Percentiles rank a stretch among this genome's conserved stretches.
Evolutionary conservation across 2,329 filamentous ascomycete genomes (phyloP).

Genomic region (Dactylellina sp.): DNA sequence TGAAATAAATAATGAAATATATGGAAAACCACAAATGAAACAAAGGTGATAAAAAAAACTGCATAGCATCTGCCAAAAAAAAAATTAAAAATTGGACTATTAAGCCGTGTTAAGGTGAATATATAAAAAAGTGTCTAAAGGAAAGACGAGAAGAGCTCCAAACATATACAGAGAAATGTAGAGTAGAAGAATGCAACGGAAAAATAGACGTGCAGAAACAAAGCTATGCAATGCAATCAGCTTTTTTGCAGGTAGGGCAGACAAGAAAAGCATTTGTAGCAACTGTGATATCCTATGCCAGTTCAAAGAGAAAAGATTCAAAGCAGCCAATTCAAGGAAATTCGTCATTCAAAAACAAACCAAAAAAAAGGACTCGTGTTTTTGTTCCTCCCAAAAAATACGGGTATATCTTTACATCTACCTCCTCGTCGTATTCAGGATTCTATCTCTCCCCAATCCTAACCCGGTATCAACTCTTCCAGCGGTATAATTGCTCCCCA

Average conservation of each 20-base stretch:
- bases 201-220: background rate
- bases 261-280: background rate
- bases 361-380: slow-evolving; percentile 25
- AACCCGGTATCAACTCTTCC: slow-evolving; percentile 43
- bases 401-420: too few species aligned
- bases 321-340: slow-evolving; percentile 27
- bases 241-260: background rate
- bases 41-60: background rate
- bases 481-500: slow-evolving; percentile 40
- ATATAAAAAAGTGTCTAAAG: background rate
- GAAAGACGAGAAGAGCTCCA: slow-evolving; percentile 1
- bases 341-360: slow-evolving; percentile 43
- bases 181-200: slow-evolving; percentile 7
- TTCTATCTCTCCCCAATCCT: slow-evolving; percentile 39
- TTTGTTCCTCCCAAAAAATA: background rate
- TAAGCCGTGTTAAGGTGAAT: background rate
- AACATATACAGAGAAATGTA: slow-evolving; percentile 21
- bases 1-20: slow-evolving; percentile 2
- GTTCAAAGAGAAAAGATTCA: background rate
- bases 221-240: background rate
- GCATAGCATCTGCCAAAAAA: background rate
- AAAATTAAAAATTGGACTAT: background rate
- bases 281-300: slow-evolving; percentile 24
- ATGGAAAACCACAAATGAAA: background rate
- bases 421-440: slow-evolving; percentile 48